Conservation (phyloP, 805 yeast genomes). For the Suhomyces tanzawaensis region DNA sequence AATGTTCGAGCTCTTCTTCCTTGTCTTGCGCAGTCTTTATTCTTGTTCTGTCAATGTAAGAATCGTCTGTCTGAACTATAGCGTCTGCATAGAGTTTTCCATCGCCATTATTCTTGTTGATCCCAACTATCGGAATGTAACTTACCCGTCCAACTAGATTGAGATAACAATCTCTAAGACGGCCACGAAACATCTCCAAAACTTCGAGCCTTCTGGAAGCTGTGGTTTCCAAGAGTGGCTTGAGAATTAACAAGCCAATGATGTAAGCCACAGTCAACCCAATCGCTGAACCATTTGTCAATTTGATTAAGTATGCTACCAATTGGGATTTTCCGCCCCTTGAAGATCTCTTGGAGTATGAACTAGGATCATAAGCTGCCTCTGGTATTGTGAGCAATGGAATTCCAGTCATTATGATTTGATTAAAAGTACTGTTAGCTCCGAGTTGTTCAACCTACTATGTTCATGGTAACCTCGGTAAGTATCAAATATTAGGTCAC, state of each 20-base stretch:
- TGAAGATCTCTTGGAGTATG: slow-evolving; percentile 15
- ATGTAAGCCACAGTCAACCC: slow-evolving; percentile 28
- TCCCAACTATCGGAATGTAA: slow-evolving; percentile 40
- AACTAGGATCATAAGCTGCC: slow-evolving; percentile 33
- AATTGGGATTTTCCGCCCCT: slow-evolving; percentile 21
- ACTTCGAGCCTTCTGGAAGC: slow-evolving; percentile 31
- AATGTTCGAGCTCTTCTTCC: slow-evolving; percentile 13
- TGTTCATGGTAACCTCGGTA: too few species aligned
- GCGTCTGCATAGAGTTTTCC: slow-evolving; percentile 37
- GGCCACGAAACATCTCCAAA: slow-evolving; percentile 30
- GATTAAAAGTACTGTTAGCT: too few species aligned
- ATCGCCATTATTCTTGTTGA: slow-evolving; percentile 23
- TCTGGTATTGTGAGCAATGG: slow-evolving; percentile 43
- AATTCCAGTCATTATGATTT: slow-evolving; percentile 16
- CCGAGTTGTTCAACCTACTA: too few species aligned
- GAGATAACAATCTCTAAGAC: slow-evolving; percentile 35
- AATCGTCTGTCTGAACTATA: slow-evolving; percentile 35
- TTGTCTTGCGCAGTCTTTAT: slow-evolving; percentile 10
- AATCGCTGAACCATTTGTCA: slow-evolving; percentile 36
- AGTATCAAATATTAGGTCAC: too few species aligned
- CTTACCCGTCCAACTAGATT: slow-evolving; percentile 32
- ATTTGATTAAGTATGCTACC: slow-evolving; percentile 24
- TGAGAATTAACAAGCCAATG: slow-evolving; percentile 30
- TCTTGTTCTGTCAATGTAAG: slow-evolving; percentile 13
- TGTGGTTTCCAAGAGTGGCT: slow-evolving; percentile 34